Base-by-base conservation (phyloP, 192 early-diverging fungal species). In the Mortierella claussenii region DNA sequence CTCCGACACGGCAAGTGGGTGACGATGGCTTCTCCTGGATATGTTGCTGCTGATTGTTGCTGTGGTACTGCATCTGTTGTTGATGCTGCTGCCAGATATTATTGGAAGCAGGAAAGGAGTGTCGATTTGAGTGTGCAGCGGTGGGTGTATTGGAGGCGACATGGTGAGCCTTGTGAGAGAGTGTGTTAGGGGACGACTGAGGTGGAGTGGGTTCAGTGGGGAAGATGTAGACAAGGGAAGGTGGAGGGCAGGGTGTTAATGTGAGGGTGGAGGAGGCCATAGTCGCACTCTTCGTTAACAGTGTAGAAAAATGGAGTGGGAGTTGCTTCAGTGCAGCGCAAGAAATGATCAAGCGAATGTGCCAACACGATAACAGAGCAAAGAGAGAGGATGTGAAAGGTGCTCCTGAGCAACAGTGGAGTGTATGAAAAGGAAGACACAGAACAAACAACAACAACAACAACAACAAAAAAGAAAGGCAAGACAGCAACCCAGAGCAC, bases 21-120 rank as follows among this genome's bases (percentile, higher is more conserved):
- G 57, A 44, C 3, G 50, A 30, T 0, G 37, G 57, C 27, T 55
- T 65, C 45, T 57, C 33, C 18, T 57, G 61, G 23, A 60, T 36
- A 24, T 20, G 44, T 52, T 52, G n/a, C 40, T 53, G 67, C 47
- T 53, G 52, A 10, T 54, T 40, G 18, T 36, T 27, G 4, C 59
- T 45, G 11, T 61, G 50, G 7, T 48, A 44, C 32, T 73, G 61
- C 48, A 53, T 50, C 42, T 65, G 69, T 20, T 52, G 69, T 23
- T 74, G 69, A 40, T 74, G 62, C 30, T 74, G 50, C 46, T 76
- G 51, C 64, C 73, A 66, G 24, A 76, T 34, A 27, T 15, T 44
- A 45, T 50, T 67, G 8, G 63, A 55, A 32, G 30, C 55, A 9
- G 73, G 64, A 37, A 59, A 48, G 11, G 71, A 75, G 51, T 61